phyloP scores from a whole-genome alignment of 73 alveolate genomes.

The Breviolum minutum region DNA sequence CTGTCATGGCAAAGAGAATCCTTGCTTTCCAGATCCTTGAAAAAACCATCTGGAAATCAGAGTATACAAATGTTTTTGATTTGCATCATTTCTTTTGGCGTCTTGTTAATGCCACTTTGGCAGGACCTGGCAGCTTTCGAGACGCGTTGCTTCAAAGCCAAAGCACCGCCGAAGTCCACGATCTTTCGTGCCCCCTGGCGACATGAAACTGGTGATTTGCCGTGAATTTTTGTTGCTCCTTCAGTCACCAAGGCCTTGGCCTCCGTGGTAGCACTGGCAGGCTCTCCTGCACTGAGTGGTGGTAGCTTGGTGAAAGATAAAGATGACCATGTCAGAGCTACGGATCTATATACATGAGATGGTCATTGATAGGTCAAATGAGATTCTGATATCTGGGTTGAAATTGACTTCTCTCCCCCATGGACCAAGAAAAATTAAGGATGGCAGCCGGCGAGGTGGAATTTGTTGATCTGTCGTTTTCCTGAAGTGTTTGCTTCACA shows the following conservation, averaged over 20 bases:
- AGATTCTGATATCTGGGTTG: no score
- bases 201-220: not conserved
- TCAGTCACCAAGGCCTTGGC: slow-evolving; percentile 17
- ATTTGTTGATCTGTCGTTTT: not conserved
- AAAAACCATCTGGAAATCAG: no score
- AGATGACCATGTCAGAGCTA: no score
- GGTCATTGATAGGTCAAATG: no score
- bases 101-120: not conserved
- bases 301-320: not conserved
- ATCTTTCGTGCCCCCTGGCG: slow-evolving; percentile 20
- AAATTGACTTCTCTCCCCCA: no score
- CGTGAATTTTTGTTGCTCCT: not conserved
- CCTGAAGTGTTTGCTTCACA: no score
- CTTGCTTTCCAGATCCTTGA: no score
- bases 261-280: slow-evolving; percentile 83
- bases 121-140: slow-evolving; percentile 39
- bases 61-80: not conserved
- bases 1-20: no score
- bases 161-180: not conserved
- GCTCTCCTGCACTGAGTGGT: slow-evolving; percentile 15
- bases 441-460: slow-evolving; percentile 3
- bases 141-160: slow-evolving; percentile 35
- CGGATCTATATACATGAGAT: no score
- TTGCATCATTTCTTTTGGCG: not conserved
- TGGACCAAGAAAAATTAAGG: no score